Conservation (phyloP, 208 protist genomes). For the Tritrichomonas musculus region DNA sequence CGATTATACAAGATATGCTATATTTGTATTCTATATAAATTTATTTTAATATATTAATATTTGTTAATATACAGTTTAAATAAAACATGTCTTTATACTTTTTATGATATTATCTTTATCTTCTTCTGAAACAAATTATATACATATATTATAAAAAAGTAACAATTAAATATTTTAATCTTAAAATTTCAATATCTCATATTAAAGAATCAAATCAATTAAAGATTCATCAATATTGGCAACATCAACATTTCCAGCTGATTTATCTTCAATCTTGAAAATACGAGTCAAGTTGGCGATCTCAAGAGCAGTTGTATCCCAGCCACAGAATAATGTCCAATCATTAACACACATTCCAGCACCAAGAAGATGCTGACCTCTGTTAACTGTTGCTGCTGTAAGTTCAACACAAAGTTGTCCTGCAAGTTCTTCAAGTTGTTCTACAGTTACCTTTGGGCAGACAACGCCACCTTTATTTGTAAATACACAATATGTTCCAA, state of each 20-base stretch:
- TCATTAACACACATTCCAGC: conserved; percentile 53
- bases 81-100: no score
- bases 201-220: conserved; percentile 28
- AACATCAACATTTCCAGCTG: background rate
- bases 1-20: no score
- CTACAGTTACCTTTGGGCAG: conserved; percentile 63
- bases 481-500: conserved; percentile 91
- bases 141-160: no score
- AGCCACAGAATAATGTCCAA: conserved; percentile 35
- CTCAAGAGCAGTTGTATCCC: conserved; percentile 35
- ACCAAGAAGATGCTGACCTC: conserved; percentile 78
- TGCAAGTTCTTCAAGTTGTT: conserved; percentile 41
- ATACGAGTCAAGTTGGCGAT: conserved; percentile 31
- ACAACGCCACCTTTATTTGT: conserved; percentile 96
- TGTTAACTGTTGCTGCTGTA: conserved; percentile 97
- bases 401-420: conserved; percentile 75
- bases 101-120: no score
- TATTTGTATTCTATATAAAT: no score
- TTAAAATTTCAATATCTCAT: no score
- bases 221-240: conserved; percentile 32
- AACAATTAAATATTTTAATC: no score
- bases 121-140: no score
- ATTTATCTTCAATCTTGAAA: conserved; percentile 22
- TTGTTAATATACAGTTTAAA: no score
- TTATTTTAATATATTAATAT: no score